Evolutionary conservation across 495 filamentous ascomycete species (phyloP), one percentile per base, ranked within the genome.

Genomic region (Neurospora discreta): DNA sequence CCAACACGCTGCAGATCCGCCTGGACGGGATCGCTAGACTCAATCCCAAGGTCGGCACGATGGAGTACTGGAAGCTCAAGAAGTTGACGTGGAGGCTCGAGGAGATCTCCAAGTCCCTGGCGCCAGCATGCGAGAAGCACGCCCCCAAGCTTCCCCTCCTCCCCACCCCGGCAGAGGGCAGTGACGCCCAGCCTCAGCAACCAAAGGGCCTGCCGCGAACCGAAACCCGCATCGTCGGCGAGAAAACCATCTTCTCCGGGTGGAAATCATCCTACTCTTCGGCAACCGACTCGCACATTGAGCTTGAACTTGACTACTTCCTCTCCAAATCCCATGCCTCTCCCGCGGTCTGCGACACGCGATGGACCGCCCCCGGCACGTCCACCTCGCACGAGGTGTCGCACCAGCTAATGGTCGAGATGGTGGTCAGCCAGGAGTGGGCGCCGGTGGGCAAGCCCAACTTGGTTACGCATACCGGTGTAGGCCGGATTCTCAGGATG

Each of bases 341-440:
- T 69, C 89, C 89, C 10, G 85, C 91, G 7, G 52, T 65, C 0
- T 98, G 95, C 82, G 92, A 96, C 76, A 84, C 94, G 75, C 23
- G 26, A 18, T 65, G 52, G 52, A 91, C 92, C 73, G 87, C 90
- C 58, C 84, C 89, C 75, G 94, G 94, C 26, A 88, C 94, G 71
- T 65, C 52, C 11, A 65, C 52, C 15, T 65, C 52, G 52, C 52
- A 65, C 26, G 86, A 88, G 71, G 87, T 97, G 42, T 89, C 88
- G 23, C 95, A 99, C 83, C 88, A 89, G 75, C 87, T 99, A 36
- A 86, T 98, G 77, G 86, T 98, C 60, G 95, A 99, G 82, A 87
- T 99, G 84, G 93, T 98, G 44, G 94, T 98, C 36, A 90, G 91
- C 1, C 95, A 98, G 80, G 96, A 99, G 78, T 94, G 91, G 83